Evolutionary conservation across 2,329 filamentous ascomycete genomes (phyloP).

Genomic region (Laburnicola sp.): DNA sequence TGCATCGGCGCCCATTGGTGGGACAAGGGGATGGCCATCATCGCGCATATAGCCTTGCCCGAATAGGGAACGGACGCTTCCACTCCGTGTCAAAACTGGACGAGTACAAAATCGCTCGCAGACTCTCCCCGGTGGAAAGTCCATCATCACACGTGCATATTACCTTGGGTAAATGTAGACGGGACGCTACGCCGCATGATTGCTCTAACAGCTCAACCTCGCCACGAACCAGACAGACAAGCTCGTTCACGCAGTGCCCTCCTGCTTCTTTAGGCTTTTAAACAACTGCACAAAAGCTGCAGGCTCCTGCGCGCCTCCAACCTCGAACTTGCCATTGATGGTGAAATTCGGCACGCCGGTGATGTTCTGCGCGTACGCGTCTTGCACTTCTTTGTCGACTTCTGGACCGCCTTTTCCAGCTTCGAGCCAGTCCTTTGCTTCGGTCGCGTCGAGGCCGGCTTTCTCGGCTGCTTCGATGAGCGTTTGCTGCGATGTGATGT

Average conservation of each 20-base stretch:
- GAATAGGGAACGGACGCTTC: too few relatives aligned
- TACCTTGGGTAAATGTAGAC: constrained; percentile 1
- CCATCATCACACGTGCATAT: background rate
- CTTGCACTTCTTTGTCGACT: constrained; percentile 53
- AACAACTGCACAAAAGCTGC: constrained; percentile 68
- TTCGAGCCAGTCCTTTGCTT: constrained; percentile 50
- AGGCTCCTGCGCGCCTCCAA: constrained; percentile 74
- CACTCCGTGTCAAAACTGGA: too few relatives aligned
- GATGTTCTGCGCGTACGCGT: constrained; percentile 55
- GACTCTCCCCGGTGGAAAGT: background rate
- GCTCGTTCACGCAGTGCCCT: constrained; percentile 14
- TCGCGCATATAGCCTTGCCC: too few relatives aligned
- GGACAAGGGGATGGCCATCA: too few relatives aligned
- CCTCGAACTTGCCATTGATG: constrained; percentile 67
- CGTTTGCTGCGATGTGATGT: constrained; percentile 49
- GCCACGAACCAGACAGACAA: too few relatives aligned
- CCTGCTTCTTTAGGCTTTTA: constrained; percentile 58
- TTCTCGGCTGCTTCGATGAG: constrained; percentile 47
- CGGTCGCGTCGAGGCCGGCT: constrained; percentile 49
- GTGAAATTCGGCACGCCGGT: constrained; percentile 75
- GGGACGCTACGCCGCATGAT: too few relatives aligned
- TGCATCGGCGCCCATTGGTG: too few relatives aligned
- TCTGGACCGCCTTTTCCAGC: constrained; percentile 49
- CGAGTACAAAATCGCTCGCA: too few relatives aligned
- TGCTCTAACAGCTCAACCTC: too few relatives aligned